Conservation (phyloP, 805 yeast genomes). For the Myxozyma nipponensis region DNA sequence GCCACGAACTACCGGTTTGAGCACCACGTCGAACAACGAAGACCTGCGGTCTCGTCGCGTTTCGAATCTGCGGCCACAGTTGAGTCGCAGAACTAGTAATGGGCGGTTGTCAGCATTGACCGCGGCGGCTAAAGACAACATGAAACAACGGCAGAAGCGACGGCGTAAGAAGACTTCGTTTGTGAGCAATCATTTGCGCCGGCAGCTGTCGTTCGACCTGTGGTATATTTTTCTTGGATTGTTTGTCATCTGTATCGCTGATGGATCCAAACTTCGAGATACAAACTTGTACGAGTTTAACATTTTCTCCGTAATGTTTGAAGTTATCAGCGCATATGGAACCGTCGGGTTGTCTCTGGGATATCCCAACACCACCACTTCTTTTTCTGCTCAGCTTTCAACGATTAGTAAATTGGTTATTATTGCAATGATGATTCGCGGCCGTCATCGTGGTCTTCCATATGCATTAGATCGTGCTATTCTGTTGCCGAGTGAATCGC, state of each 20-base stretch:
- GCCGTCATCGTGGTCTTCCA: constrained; percentile 95
- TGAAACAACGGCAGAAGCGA: constrained; percentile 29
- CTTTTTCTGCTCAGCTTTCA: constrained; percentile 70
- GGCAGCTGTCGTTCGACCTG: constrained; percentile 87
- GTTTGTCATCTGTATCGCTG: constrained; percentile 82
- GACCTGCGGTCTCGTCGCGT: not conserved
- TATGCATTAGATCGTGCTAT: constrained; percentile 91
- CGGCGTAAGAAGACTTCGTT: constrained; percentile 54
- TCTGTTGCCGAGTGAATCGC: constrained; percentile 67
- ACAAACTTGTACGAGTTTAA: constrained; percentile 50
- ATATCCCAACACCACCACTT: constrained; percentile 60
- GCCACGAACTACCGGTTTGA: not conserved
- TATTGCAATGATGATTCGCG: constrained; percentile 87
- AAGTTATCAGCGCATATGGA: constrained; percentile 91
- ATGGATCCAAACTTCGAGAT: constrained; percentile 56
- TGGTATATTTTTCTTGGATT: constrained; percentile 90
- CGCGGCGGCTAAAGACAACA: constrained; percentile 26
- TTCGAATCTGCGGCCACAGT: not conserved
- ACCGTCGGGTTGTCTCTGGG: constrained; percentile 93
- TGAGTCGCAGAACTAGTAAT: not conserved
- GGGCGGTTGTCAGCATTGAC: not conserved
- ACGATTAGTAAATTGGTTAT: constrained; percentile 76
- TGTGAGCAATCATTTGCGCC: constrained; percentile 81
- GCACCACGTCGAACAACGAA: not conserved
- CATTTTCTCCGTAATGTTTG: constrained; percentile 74